A percentile compares a stretch with the other conserved stretches of the same genome.
These are phyloP conservation scores for Paracorniculantispora psalliotae DNA, from an alignment of 2,329 filamentous ascomycete genomes.

Conservation along the genomic window DNA sequence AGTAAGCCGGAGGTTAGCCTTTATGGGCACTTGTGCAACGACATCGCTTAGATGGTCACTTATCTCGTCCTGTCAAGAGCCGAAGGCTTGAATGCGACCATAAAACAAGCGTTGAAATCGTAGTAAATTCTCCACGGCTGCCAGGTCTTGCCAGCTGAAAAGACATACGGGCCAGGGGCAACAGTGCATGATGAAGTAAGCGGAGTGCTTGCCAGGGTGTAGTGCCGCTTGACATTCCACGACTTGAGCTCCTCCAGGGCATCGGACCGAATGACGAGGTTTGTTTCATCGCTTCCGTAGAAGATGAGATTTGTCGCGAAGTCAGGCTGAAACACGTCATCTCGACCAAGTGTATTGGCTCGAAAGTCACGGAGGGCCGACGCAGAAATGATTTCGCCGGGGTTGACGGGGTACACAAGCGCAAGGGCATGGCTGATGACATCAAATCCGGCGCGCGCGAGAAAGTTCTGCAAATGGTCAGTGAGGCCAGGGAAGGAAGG, in stretches of 20 bases:
- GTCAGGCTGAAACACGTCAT: background rate
- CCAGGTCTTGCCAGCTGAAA: slow-evolving; percentile 1
- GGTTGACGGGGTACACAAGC: background rate
- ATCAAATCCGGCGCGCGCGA: background rate
- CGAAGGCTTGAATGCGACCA: background rate
- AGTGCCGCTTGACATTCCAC: background rate
- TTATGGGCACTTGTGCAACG: too few species aligned
- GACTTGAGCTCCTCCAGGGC: background rate
- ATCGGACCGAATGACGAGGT: background rate
- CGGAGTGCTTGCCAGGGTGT: background rate
- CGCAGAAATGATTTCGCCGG: background rate
- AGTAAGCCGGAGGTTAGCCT: background rate
- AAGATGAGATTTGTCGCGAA: background rate
- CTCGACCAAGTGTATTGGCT: background rate
- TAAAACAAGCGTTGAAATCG: slow-evolving; percentile 10
- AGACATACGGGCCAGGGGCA: slow-evolving; percentile 8
- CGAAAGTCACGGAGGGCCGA: background rate
- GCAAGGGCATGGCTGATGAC: background rate
- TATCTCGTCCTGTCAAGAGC: background rate
- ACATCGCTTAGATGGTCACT: too few species aligned
- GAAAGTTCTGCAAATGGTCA: too few species aligned
- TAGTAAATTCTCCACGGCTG: slow-evolving; percentile 13
- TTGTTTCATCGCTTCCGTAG: background rate
- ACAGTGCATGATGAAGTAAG: background rate
- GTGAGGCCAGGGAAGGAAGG: too few species aligned